A percentile compares a stretch with the other conserved stretches of the same genome.
phyloP scores from a whole-genome alignment of 352 stramenopile genomes.

The Peronospora farinosa region DNA sequence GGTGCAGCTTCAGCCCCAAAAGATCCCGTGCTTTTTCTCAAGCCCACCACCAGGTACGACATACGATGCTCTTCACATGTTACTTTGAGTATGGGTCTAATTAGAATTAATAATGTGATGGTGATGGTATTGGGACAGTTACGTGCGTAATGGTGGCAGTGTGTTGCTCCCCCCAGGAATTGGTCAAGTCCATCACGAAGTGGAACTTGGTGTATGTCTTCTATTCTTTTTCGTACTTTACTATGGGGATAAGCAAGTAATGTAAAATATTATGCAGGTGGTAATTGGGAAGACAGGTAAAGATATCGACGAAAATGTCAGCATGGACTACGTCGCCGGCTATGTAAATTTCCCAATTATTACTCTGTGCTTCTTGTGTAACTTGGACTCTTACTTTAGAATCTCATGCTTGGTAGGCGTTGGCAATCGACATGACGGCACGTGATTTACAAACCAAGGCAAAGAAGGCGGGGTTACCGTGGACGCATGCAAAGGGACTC shows the following conservation, averaged over 20 bases:
- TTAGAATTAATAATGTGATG: not conserved
- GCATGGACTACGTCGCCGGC: constrained; percentile 63
- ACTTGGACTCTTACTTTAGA: not conserved
- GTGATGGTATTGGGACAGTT: constrained; percentile 32
- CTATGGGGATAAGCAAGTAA: too few relatives aligned
- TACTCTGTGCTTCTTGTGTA: not conserved
- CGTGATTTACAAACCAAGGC: constrained; percentile 69
- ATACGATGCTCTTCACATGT: not conserved
- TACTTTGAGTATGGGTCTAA: too few relatives aligned
- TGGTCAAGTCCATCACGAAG: constrained; percentile 77
- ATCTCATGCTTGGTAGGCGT: constrained; percentile 19
- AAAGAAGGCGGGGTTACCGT: constrained; percentile 70
- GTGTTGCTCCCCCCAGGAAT: constrained; percentile 65
- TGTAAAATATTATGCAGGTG: constrained; percentile 22
- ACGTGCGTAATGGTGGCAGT: constrained; percentile 47
- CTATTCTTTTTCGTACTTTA: too few relatives aligned
- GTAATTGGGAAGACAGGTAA: constrained; percentile 63
- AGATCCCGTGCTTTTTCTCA: constrained; percentile 77
- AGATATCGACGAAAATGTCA: constrained; percentile 53
- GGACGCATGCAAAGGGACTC: constrained; percentile 67
- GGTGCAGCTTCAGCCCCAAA: constrained; percentile 52
- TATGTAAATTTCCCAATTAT: constrained; percentile 32
- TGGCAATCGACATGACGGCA: constrained; percentile 81
- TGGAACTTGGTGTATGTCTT: constrained; percentile 61
- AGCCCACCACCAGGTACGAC: constrained; percentile 57